Evolutionary conservation across 805 yeast genomes (phyloP), one percentile per base, ranked within the genome.

Genomic region (Wickerhamiella hasegawae): DNA sequence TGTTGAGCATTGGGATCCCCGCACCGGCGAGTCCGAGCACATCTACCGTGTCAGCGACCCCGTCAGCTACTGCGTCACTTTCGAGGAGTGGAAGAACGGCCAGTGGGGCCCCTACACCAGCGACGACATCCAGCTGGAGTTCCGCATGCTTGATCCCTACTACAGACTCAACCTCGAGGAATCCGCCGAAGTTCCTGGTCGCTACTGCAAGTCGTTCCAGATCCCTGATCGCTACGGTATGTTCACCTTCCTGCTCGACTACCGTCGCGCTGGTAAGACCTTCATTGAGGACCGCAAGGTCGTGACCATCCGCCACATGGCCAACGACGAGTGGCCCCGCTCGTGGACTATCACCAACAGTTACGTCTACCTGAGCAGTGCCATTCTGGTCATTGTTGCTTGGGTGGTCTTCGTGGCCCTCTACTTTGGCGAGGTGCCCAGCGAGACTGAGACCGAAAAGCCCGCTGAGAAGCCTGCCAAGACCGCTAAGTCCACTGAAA

Each of bases 161-260:
- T 84, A 84, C 53, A 73, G 98, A 51, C 53, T 87, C 39, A 73
- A 67, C 41, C 60, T 90, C 49, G 46, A 55, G 15, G 63, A 63
- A 8, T 54, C 61, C 3, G 36, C 49, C 2, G 54, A 48, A 5
- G 58, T 59, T 21, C 50, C 47, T 2, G 55, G 60, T 4, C 56
- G 66, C n/a, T 76, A 73, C 49, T 49, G 66, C 27, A 59, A 53
- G 32, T 53, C 61, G 15, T 83, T 90, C 57, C 67, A 66, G 32
- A 58, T 83, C 26, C 99, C 99, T 17, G 96, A 87, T 56, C 95
- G 84, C 51, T 94, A 90, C 57, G 99, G 99, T 38, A 79, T 90
- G 69, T 90, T 84, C 61, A 80, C 95, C 2, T 84, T 81, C 54
- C 66, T 67, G 41, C 65, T 79, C 31, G 77, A 79, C 48, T 85